These are phyloP conservation scores for Prunus fruticosa DNA, from an alignment of 306 rosid genomes.

Conservation along the genomic window DNA sequence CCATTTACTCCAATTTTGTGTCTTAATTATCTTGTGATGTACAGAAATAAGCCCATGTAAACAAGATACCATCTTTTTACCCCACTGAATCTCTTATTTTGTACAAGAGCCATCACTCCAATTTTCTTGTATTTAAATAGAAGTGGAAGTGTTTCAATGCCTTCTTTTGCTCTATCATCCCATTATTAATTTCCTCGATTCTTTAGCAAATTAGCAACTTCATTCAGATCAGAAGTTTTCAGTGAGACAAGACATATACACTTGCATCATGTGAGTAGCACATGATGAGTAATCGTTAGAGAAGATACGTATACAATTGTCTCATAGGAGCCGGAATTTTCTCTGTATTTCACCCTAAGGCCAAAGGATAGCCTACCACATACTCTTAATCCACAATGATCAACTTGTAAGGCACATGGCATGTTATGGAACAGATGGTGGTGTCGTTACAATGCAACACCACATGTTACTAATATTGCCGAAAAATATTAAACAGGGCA, in stretches of 20 bases:
- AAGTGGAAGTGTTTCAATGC: not conserved
- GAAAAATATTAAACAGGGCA: not conserved
- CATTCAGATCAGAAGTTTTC: too few relatives aligned
- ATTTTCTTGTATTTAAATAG: conserved; percentile 17
- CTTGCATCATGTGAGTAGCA: not conserved
- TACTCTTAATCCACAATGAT: not conserved
- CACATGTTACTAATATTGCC: not conserved
- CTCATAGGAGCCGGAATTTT: not conserved
- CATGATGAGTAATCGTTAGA: not conserved
- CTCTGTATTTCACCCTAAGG: not conserved
- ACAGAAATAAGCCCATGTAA: conserved; percentile 3
- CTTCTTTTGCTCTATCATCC: not conserved
- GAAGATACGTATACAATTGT: not conserved
- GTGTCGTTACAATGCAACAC: not conserved
- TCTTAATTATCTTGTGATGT: conserved; percentile 14
- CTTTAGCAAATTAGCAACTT: not conserved
- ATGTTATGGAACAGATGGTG: not conserved
- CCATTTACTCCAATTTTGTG: conserved; percentile 41
- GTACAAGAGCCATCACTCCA: not conserved
- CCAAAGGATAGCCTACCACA: not conserved
- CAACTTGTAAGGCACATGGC: not conserved
- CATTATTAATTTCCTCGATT: not conserved
- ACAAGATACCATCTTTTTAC: not conserved
- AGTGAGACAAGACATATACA: not conserved
- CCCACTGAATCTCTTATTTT: not conserved